These are phyloP conservation scores for Cucurbita maxima DNA, from an alignment of 306 rosid genomes.

Conservation along the genomic window DNA sequence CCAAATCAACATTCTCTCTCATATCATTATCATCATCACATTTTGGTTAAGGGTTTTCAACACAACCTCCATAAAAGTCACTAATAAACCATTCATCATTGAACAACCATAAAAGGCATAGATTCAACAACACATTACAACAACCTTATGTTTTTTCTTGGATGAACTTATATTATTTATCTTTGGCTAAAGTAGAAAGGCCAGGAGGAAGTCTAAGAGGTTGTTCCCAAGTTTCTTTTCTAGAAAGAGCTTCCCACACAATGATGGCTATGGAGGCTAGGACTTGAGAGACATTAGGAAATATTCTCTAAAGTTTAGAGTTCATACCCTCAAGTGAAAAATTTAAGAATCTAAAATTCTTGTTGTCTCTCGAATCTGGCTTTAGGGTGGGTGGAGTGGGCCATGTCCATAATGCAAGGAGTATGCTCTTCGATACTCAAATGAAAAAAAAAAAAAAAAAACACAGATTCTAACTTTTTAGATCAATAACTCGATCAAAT, in stretches of 20 bases:
- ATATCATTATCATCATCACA: background rate
- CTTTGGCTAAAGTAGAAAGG: background rate
- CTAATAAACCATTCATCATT: background rate
- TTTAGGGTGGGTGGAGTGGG: background rate
- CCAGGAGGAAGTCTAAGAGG: background rate
- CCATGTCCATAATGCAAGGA: background rate
- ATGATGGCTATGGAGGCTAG: background rate
- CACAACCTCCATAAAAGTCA: background rate
- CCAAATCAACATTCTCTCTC: constrained; percentile 5
- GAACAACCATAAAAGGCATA: constrained; percentile 4
- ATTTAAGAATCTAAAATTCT: background rate
- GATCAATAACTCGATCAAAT: background rate
- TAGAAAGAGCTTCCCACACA: background rate
- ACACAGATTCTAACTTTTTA: background rate
- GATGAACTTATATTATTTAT: background rate
- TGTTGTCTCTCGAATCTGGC: background rate
- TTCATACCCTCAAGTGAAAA: background rate
- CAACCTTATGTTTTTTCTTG: background rate
- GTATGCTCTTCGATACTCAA: background rate
- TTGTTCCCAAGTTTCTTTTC: background rate
- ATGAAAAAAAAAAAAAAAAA: background rate
- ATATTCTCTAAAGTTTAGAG: background rate
- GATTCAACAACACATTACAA: background rate
- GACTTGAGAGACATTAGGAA: background rate
- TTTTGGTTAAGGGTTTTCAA: background rate